phyloP scores from a whole-genome alignment of 192 early-diverging fungal genomes.

The Borealophlyctis nickersoniae region DNA sequence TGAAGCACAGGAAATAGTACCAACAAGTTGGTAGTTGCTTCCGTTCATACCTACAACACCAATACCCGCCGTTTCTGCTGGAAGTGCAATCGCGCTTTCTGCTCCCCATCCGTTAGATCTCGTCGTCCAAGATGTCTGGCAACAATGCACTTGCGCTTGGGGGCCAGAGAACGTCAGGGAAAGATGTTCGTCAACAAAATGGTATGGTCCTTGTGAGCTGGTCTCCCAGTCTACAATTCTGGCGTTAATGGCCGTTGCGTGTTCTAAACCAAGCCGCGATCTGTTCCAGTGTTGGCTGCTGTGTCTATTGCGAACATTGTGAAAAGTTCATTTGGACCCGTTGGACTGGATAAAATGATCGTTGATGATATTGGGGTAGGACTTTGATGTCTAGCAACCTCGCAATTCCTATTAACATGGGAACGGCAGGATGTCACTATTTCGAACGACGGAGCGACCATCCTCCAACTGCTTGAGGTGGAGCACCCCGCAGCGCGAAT shows the following conservation, averaged over 20 bases:
- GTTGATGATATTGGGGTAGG: conserved; percentile 98
- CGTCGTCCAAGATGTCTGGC: neutral
- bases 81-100: too few relatives aligned
- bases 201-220: conserved; percentile 55
- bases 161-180: conserved; percentile 85
- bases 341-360: conserved; percentile 99
- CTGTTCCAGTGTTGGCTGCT: conserved; percentile 84
- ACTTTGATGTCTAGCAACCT: neutral
- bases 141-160: conserved; percentile 44
- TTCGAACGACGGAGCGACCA: conserved; percentile 99
- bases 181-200: conserved; percentile 90
- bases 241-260: neutral
- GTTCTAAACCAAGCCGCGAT: neutral
- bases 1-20: too few relatives aligned
- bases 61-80: too few relatives aligned
- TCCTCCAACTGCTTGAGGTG: conserved; percentile 93
- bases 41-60: too few relatives aligned
- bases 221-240: conserved; percentile 1
- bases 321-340: conserved; percentile 96
- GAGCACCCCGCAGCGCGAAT: conserved; percentile 98
- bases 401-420: neutral
- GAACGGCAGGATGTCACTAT: conserved; percentile 89
- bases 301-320: conserved; percentile 97
- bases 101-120: too few relatives aligned
- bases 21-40: too few relatives aligned